Evolutionary conservation across 306 rosid species (phyloP).

Genomic region (Sicyos edulis): DNA sequence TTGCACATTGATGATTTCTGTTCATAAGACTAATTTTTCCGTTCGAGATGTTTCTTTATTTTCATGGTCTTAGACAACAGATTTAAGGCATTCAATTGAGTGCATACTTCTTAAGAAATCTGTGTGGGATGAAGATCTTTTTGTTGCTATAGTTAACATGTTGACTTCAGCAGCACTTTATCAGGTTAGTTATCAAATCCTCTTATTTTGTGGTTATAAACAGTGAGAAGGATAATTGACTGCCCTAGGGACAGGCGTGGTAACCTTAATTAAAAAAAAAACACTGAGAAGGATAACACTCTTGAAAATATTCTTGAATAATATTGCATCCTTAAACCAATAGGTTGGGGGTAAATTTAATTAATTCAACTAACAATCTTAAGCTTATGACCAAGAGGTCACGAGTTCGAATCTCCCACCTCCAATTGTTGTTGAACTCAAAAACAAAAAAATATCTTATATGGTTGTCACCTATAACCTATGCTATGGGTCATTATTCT

Average conservation of each 20-base stretch:
- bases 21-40: constrained; percentile 20
- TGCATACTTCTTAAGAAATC: constrained; percentile 56
- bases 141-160: constrained; percentile 61
- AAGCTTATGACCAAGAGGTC: too few species aligned
- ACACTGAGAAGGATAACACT: neutral
- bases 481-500: neutral
- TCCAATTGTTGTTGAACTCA: too few species aligned
- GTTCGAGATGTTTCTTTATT: constrained; percentile 18
- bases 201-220: constrained; percentile 14
- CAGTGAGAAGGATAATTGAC: too few species aligned
- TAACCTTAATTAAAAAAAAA: too few species aligned
- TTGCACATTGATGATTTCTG: neutral
- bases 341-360: too few species aligned
- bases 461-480: neutral
- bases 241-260: too few species aligned
- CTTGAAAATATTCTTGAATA: neutral
- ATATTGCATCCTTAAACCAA: neutral
- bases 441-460: too few species aligned
- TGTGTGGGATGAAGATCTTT: constrained; percentile 61
- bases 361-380: too few species aligned
- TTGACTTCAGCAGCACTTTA: constrained; percentile 67
- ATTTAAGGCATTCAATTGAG: constrained; percentile 51
- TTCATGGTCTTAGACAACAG: constrained; percentile 43
- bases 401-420: too few species aligned
- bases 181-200: constrained; percentile 50